A percentile compares a stretch with the other conserved stretches of the same genome.
Conservation (phyloP, 768 basidiomycete genomes). For the Russula vinacea region DNA sequence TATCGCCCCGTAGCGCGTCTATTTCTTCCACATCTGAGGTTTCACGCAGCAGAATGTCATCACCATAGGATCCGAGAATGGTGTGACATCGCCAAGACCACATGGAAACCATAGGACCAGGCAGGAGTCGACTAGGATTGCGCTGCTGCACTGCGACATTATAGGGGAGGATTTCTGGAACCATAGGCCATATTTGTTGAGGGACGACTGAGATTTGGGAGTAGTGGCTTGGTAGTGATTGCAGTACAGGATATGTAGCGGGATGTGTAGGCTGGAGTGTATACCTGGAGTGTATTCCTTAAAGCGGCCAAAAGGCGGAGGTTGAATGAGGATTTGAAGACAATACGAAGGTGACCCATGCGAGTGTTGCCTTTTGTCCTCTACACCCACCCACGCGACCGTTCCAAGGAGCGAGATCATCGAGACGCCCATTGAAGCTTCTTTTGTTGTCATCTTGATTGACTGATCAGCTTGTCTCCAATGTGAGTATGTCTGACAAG, state of each 20-base stretch:
- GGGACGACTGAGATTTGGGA: conserved; percentile 34
- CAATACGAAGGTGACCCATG: not conserved
- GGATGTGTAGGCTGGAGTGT: not conserved
- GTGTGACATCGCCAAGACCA: not conserved
- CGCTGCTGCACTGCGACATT: conserved; percentile 76
- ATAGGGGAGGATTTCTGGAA: conserved; percentile 82
- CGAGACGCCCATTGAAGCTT: conserved; percentile 10
- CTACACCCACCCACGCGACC: not conserved
- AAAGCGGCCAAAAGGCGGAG: conserved; percentile 12
- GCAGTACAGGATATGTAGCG: not conserved
- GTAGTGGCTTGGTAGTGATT: not conserved
- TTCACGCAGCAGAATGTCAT: not conserved
- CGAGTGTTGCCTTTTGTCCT: not conserved
- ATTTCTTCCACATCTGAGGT: not conserved
- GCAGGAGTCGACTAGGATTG: conserved; percentile 45
- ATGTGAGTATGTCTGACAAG: conserved; percentile 17
- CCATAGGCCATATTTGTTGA: conserved; percentile 51
- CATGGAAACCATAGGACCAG: conserved; percentile 33
- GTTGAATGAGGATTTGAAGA: conserved; percentile 3
- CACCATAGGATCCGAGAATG: not conserved
- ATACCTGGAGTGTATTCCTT: not conserved
- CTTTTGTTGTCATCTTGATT: conserved; percentile 4
- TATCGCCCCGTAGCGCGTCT: not conserved
- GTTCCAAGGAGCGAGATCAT: conserved; percentile 7
- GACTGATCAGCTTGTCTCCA: conserved; percentile 4